phyloP scores from a whole-genome alignment of 73 alveolate genomes.

The Paraurostyla sp. region DNA sequence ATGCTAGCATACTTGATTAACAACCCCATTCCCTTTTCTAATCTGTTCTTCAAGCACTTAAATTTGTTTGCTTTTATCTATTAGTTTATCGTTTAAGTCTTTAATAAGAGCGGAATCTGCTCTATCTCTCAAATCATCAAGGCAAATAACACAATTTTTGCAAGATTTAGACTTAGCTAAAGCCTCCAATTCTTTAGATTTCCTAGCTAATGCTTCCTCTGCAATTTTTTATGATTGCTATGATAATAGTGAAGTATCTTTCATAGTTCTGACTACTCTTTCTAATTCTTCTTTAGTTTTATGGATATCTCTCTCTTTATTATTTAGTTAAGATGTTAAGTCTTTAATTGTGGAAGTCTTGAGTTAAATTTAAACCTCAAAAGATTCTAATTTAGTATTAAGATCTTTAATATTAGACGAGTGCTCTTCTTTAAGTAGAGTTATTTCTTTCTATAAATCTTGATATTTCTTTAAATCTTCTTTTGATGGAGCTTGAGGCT shows the following conservation, averaged over 20 bases:
- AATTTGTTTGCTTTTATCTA: neutral
- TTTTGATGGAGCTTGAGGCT: neutral
- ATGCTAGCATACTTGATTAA: conserved; percentile 34
- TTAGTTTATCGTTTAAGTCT: conserved; percentile 42
- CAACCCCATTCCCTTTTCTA: neutral
- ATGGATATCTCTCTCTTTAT: conserved; percentile 31
- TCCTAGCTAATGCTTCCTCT: conserved; percentile 40
- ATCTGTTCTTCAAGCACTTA: neutral
- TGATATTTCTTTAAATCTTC: conserved; percentile 15
- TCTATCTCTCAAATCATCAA: conserved; percentile 24
- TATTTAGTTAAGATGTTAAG: neutral
- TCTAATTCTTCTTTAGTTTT: conserved; percentile 15
- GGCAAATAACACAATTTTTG: conserved; percentile 40
- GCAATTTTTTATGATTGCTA: neutral
- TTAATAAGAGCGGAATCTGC: neutral
- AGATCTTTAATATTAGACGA: conserved; percentile 4
- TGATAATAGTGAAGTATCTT: conserved; percentile 7
- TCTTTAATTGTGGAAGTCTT: neutral
- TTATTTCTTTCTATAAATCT: conserved; percentile 5
- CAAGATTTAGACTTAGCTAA: conserved; percentile 20
- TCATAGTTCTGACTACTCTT: conserved; percentile 1
- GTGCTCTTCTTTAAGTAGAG: conserved; percentile 51
- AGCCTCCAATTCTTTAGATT: conserved; percentile 46
- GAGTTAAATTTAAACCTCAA: neutral
- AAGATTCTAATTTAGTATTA: neutral